Base-by-base conservation (phyloP, 2,329 filamentous ascomycete species). In the Talaromyces sp. region DNA sequence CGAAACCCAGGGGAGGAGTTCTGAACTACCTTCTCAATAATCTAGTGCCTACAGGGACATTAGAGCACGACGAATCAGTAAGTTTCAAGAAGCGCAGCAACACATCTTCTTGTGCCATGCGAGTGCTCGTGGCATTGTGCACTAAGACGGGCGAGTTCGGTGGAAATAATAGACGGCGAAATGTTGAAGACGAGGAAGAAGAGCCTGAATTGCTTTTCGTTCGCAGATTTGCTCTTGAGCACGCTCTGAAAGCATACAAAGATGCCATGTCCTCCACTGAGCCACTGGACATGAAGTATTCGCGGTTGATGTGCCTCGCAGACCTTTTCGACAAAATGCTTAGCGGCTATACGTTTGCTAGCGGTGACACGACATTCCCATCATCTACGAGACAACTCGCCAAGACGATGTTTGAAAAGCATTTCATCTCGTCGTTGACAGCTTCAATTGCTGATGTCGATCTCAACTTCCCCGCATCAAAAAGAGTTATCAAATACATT, bases 401-500 rank as follows among this genome's bases (percentile, higher is more conserved):
- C 39, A 92, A 93, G 70, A 88, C 97, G 66, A 99, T 99, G 95
- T 98, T 96, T 72, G 95, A 99, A 79, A 99, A 98, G 81, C 93
- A 96, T 64, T 97, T 95, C 75, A 89, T 98, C 67, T 87, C 91
- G 27, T 90, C 94, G 57, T 81, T 99, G 66, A 98, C 95, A 1
- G 87, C 89, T 13, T 96, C 96, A 0, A 93, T 99, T 71, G 92
- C 95, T 19, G 96, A 99, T 72, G 90, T 99, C 66, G 95, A 97
- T 75, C 86, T 99, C 67, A 96, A 96, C 70, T 97, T 96, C 77
- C 93, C 94, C 0, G 90, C 91, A 31, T 91, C 96, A 16, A 97
- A 96, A 81, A 88, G 93, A 56, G 93, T 93, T 14, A 92, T 99
- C 72, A 99, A 98, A 80, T 96, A 97, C 76, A 97, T 99, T 62